Conservation (phyloP, 2,329 filamentous ascomycete genomes). For the Hypocrella siamensis region DNA sequence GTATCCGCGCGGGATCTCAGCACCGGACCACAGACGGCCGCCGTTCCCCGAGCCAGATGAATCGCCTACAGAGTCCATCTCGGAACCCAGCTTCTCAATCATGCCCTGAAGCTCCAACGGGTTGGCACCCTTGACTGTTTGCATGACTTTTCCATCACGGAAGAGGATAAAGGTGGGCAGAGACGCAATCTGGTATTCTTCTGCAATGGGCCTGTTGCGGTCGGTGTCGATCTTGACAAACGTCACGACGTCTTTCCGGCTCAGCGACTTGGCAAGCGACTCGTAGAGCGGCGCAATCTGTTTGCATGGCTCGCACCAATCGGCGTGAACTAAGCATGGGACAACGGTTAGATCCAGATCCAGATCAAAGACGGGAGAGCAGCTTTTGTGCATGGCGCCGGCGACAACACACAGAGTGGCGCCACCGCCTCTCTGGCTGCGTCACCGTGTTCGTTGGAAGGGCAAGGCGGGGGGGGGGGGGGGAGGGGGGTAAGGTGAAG, state of each 20-base stretch:
- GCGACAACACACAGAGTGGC: too few species aligned
- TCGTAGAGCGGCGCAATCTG: slow-evolving; percentile 74
- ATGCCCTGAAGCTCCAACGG: slow-evolving; percentile 52
- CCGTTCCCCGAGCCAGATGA: slow-evolving; percentile 22
- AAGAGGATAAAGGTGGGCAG: slow-evolving; percentile 91
- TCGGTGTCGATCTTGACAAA: slow-evolving; percentile 85
- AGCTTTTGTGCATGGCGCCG: background rate
- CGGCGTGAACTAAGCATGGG: slow-evolving; percentile 55
- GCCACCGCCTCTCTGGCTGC: too few species aligned
- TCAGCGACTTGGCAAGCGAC: slow-evolving; percentile 54
- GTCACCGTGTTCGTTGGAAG: background rate
- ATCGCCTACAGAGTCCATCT: slow-evolving; percentile 42
- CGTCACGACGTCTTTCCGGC: slow-evolving; percentile 55
- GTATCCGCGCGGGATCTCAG: slow-evolving; percentile 64
- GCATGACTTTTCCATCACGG: slow-evolving; percentile 50
- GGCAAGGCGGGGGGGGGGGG: slow-evolving; percentile 5
- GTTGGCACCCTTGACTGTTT: slow-evolving; percentile 62
- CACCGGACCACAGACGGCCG: slow-evolving; percentile 52
- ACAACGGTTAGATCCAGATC: slow-evolving; percentile 6
- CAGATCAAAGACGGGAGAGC: background rate
- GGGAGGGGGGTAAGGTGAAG: slow-evolving; percentile 2
- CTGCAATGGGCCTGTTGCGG: slow-evolving; percentile 54
- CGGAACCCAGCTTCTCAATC: slow-evolving; percentile 53
- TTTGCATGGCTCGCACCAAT: slow-evolving; percentile 76
- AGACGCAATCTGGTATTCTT: slow-evolving; percentile 56